Evolutionary conservation across 495 filamentous ascomycete genomes (phyloP), one percentile per base, ranked within the genome.

Genomic region (Neurospora sublineolata): DNA sequence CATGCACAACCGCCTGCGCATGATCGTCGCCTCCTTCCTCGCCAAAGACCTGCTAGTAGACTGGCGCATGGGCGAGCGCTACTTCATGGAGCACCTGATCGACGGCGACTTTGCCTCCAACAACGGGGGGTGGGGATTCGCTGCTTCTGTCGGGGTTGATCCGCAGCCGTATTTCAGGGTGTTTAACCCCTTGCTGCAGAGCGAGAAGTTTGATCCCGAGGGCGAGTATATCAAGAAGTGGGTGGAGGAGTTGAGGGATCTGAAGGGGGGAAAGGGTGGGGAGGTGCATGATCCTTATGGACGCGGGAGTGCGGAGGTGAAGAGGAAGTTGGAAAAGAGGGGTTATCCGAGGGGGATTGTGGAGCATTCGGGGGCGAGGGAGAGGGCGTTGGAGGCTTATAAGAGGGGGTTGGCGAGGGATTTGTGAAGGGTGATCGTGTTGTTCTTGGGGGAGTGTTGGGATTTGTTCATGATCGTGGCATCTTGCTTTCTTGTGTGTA

Each of bases 21-120:
- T 97, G 94, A 88, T 94, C 42, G 89, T 91, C 2, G 93, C 92
- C 30, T 95, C 91, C 1, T 97, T 97, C 79, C 85, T 97, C 0
- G 86, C 90, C 71, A 97, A 97, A 79, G 91, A 97, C 74, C 84
- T 97, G 5, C 83, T 96, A 30, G 81, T 97, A 37, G 94, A 97
- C 83, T 97, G 94, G 94, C 90, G 93, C 16, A 88, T 92, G 76
- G 94, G 94, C 11, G 94, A 97, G 82, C 84, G 84, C 16, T 94
- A 90, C 77, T 97, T 97, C 83, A 97, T 96, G 91, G 88, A 91
- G 75, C 84, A 92, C 69, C 85, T 97, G 6, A 88, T 97, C 71
- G 94, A 97, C 78, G 94, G 94, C 12, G 94, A 97, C 79, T 97
- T 97, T 77, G 93, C 93, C 1, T 91, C 88, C 44, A 97, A 97